Conservation (phyloP, 1,284 basidiomycete species). For the Lignosus rhinocerotis region DNA sequence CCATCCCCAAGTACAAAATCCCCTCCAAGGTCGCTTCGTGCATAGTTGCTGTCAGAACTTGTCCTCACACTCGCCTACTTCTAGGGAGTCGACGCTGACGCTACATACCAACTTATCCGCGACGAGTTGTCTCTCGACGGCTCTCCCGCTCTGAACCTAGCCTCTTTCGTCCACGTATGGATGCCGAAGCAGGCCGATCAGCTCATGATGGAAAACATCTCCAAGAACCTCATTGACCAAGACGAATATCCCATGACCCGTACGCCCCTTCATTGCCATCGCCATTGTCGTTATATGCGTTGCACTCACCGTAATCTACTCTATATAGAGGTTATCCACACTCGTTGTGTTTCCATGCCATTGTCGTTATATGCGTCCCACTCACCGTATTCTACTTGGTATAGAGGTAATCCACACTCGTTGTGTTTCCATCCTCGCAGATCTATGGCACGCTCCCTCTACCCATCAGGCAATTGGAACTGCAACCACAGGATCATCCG, state of each 20-base stretch:
- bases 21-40: conserved; percentile 46
- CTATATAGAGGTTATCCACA: conserved; percentile 66
- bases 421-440: conserved; percentile 85
- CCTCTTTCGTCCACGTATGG: conserved; percentile 69
- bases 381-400: neutral
- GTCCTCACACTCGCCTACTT: neutral
- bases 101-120: conserved; percentile 81
- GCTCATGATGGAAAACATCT: conserved; percentile 82
- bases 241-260: conserved; percentile 91
- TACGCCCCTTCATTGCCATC: conserved; percentile 32
- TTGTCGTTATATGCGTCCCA: neutral
- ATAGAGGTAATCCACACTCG: conserved; percentile 77
- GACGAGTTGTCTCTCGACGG: conserved; percentile 86
- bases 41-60: neutral
- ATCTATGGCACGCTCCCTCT: conserved; percentile 89
- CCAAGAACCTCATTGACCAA: conserved; percentile 88
- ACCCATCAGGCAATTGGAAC: conserved; percentile 80
- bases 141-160: conserved; percentile 79
- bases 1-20: conserved; percentile 70
- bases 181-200: conserved; percentile 66
- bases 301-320: neutral
- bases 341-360: conserved; percentile 85
- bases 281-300: too few species aligned
- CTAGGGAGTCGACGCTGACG: conserved; percentile 54
- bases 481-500: conserved; percentile 91